Percentiles rank a stretch among this genome's conserved stretches.
phyloP scores from a whole-genome alignment of 2,329 filamentous ascomycete species.

The Colletotrichum viniferum region DNA sequence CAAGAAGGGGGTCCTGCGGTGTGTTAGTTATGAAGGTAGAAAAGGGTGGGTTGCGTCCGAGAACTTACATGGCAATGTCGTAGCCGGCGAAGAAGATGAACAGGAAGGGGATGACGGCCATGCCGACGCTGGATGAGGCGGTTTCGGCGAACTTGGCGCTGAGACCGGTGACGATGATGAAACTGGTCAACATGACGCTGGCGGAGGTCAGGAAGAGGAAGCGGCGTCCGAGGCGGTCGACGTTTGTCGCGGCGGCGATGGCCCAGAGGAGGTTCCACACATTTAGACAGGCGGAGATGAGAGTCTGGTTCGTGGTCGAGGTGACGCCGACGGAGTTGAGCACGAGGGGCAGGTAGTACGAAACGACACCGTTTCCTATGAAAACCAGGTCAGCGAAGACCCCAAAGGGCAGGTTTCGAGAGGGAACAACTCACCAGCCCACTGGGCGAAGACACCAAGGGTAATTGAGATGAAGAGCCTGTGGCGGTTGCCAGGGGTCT shows the following conservation, averaged over 20 bases:
- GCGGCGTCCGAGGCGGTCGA: constrained; percentile 15
- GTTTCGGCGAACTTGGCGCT: constrained; percentile 23
- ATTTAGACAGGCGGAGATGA: constrained; percentile 31
- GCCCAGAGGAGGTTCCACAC: constrained; percentile 20
- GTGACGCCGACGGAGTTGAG: constrained; percentile 31
- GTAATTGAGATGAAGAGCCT: constrained; percentile 32
- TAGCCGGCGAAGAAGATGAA: constrained; percentile 42
- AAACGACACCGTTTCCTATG: constrained; percentile 32
- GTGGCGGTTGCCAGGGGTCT: constrained; percentile 30
- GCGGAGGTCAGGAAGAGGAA: constrained; percentile 14
- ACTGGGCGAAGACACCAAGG: constrained; percentile 33
- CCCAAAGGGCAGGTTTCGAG: accelerated
- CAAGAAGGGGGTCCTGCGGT: background rate
- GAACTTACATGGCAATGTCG: constrained; percentile 17
- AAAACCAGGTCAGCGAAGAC: accelerated
- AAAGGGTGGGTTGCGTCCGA: no score
- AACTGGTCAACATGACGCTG: constrained; percentile 13
- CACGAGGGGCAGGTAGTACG: constrained; percentile 24
- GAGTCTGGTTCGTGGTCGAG: constrained; percentile 37
- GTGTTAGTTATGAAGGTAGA: background rate
- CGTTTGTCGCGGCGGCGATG: constrained; percentile 12
- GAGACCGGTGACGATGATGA: constrained; percentile 15
- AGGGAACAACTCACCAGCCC: background rate
- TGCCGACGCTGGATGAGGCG: constrained; percentile 25
- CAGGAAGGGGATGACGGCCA: constrained; percentile 37